phyloP scores from a whole-genome alignment of 768 basidiomycete species.

The Trametes villosa region DNA sequence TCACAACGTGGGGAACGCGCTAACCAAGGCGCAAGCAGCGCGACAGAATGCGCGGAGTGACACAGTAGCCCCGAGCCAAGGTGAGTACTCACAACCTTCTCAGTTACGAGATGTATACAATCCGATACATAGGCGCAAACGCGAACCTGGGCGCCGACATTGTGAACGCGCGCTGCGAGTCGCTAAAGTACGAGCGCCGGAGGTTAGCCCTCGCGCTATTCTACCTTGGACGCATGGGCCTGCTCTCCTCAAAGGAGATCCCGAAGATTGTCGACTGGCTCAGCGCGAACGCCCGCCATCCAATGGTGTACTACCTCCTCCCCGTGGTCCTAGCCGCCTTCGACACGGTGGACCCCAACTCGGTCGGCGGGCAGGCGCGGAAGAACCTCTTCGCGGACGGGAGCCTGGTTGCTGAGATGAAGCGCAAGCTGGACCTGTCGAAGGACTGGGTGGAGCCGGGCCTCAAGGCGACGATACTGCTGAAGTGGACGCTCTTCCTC shows the following conservation, averaged over 20 bases:
- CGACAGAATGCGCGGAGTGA: conserved; percentile 65
- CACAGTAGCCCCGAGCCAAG: conserved; percentile 61
- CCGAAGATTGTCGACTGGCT: conserved; percentile 75
- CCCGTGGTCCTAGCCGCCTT: conserved; percentile 66
- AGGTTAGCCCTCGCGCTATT: conserved; percentile 66
- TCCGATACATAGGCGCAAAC: conserved; percentile 38
- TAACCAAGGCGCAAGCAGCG: conserved; percentile 58
- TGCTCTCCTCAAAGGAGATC: conserved; percentile 62
- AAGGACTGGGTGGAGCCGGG: conserved; percentile 71
- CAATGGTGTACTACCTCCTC: conserved; percentile 72
- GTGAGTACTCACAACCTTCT: conserved; percentile 39
- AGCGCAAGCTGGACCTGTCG: conserved; percentile 52
- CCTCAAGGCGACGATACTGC: conserved; percentile 71
- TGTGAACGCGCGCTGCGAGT: conserved; percentile 69
- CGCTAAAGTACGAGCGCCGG: conserved; percentile 74
- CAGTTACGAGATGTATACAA: background rate
- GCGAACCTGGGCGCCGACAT: conserved; percentile 67
- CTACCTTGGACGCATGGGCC: conserved; percentile 65
- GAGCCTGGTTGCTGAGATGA: conserved; percentile 59
- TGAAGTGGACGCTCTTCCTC: conserved; percentile 89
- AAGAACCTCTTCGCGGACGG: conserved; percentile 51
- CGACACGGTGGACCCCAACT: conserved; percentile 63
- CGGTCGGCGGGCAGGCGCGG: conserved; percentile 49
- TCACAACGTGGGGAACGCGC: conserved; percentile 56
- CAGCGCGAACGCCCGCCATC: conserved; percentile 62